These are phyloP conservation scores for Sclerotinia trifoliorum DNA, from an alignment of 2,329 filamentous ascomycete species.

Conservation along the genomic window DNA sequence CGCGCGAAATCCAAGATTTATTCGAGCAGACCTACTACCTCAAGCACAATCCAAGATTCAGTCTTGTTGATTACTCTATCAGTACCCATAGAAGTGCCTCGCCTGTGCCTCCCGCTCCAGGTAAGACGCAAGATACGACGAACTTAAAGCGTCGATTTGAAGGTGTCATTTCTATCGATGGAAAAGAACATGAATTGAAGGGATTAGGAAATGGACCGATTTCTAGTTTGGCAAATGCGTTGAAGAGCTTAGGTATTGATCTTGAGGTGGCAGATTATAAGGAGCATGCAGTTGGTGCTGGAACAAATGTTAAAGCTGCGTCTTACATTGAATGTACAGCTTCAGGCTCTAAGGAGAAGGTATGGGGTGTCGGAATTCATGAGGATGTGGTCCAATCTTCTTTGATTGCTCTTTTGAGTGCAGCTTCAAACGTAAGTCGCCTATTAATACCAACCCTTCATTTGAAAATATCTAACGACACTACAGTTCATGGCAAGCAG, in stretches of 20 bases:
- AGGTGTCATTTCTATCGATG: constrained; percentile 80
- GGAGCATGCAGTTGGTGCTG: constrained; percentile 85
- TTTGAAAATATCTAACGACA: constrained; percentile 80
- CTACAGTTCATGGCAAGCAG: constrained; percentile 71
- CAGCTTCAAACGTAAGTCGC: constrained; percentile 78
- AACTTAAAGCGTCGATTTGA: constrained; percentile 80
- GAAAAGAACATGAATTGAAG: constrained; percentile 71
- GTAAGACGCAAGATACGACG: constrained; percentile 73
- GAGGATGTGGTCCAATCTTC: constrained; percentile 90
- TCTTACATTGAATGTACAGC: constrained; percentile 89
- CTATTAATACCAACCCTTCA: constrained; percentile 83
- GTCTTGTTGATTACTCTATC: constrained; percentile 88
- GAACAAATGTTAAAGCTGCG: constrained; percentile 84
- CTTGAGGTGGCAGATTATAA: constrained; percentile 94
- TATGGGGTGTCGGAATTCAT: constrained; percentile 91
- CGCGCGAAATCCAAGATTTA: constrained; percentile 79
- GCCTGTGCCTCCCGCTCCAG: constrained; percentile 64
- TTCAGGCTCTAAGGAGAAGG: constrained; percentile 63
- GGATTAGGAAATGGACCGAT: constrained; percentile 89
- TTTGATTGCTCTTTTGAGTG: constrained; percentile 79
- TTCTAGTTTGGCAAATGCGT: constrained; percentile 79
- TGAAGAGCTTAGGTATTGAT: constrained; percentile 76
- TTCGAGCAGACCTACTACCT: constrained; percentile 89
- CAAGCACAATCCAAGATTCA: constrained; percentile 78
- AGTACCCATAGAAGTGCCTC: constrained; percentile 76